Base-by-base conservation (phyloP, 805 yeast genomes). In the Candida suzukii region DNA sequence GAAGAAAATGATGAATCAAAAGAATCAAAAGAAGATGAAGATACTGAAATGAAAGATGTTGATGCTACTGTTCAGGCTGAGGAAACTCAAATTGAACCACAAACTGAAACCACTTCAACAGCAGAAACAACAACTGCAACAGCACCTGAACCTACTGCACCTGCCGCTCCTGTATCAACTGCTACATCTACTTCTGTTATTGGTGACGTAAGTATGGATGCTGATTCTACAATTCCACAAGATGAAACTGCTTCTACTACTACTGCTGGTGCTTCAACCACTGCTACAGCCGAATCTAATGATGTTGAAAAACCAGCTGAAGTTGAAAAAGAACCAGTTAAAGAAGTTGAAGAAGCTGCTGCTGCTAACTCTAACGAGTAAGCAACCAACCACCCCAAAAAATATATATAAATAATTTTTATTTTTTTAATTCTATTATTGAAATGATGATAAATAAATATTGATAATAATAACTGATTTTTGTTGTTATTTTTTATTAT, bases 221-320 rank as follows among this genome's bases (percentile, higher is more conserved):
- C 33, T 2, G 45, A 42, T 28, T 39, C 45, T 22, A 41, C 45
- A 4, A 41, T 41, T 16, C 33, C 45, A 7, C 45, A 44, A 17
- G 47, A 41, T 22, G 47, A 44, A 24, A 24, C 44, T 7, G 6
- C 20, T 13, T 4, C 32, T 16, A 17, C 20, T 11, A n/a, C 32
- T 29, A n/a, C 7, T 3, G 25, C 40, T 18, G 32, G 19, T 26
- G 26, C 28, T 19, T 24, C 39, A 19, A 46, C 51, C 34, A 49
- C 52, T 29, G 32, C 32, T 17, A 9, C 26, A 24, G 8, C 26
- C 26, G 26, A 24, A 24, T 24, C 26, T 11, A 12, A 12, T 24
- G 11, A 8, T 24, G 11, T 24, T 24, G 26, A 9, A 9, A 12
- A 8, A 9, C 11, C 26, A 24, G 11, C 26, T 9, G 20, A 11